Conservation (phyloP, 306 rosid genomes). For the Vigna reflexopilosa region DNA sequence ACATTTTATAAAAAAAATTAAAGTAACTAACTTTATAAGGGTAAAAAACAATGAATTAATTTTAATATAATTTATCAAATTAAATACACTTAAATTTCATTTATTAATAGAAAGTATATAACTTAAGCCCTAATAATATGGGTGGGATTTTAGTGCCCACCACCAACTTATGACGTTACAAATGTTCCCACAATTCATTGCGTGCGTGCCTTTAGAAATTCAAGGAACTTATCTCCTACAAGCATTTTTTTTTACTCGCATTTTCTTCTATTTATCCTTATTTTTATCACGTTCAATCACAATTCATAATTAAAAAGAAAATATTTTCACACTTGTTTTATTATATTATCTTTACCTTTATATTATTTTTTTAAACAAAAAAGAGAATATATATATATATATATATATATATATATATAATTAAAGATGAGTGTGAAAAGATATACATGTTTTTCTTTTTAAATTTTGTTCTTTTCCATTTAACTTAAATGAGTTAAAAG, state of each 20-base stretch:
- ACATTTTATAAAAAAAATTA: too few relatives aligned
- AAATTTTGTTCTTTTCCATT: neutral
- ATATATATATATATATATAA: too few relatives aligned
- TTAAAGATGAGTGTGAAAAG: neutral
- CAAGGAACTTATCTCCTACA: neutral
- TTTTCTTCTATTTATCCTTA: neutral
- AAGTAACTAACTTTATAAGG: too few relatives aligned
- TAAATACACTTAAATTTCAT: neutral
- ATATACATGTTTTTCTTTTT: neutral
- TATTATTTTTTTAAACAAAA: too few relatives aligned
- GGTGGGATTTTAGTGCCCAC: neutral
- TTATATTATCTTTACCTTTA: too few relatives aligned
- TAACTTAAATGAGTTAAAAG: too few relatives aligned
- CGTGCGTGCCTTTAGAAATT: neutral
- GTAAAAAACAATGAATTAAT: neutral
- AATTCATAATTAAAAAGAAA: neutral
- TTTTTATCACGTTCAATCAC: neutral
- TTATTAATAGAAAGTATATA: neutral
- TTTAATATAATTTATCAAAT: neutral
- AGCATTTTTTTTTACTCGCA: neutral
- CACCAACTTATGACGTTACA: neutral
- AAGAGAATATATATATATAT: too few relatives aligned
- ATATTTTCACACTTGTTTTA: neutral
- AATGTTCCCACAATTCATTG: neutral
- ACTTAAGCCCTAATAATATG: neutral